Evolutionary conservation across 192 early-diverging fungal species (phyloP).

Genomic region (Phlyctochytrium planicorne): DNA sequence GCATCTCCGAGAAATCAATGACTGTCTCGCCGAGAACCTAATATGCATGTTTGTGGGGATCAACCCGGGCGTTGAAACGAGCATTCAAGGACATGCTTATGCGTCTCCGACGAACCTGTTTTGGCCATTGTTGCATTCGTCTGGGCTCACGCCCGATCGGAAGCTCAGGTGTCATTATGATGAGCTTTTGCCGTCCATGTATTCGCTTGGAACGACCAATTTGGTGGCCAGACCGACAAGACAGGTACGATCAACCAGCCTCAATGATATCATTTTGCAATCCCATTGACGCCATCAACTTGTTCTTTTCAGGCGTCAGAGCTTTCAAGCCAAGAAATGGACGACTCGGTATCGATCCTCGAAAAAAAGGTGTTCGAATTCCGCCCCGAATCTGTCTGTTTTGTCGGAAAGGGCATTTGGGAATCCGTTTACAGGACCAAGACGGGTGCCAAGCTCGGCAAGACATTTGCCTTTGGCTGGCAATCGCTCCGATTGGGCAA

Average conservation of each 20-base stretch:
- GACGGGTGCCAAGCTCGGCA: slow-evolving; percentile 18
- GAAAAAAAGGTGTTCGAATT: slow-evolving; percentile 11
- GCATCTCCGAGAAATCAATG: slow-evolving; percentile 14
- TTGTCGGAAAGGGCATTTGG: slow-evolving; percentile 33
- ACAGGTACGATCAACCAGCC: neutral
- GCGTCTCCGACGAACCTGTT: neutral
- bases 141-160: slow-evolving; percentile 1
- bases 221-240: slow-evolving; percentile 24
- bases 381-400: slow-evolving; percentile 21
- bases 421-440: slow-evolving; percentile 9
- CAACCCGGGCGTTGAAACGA: slow-evolving; percentile 19
- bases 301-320: neutral
- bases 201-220: slow-evolving; percentile 24
- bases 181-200: slow-evolving; percentile 16
- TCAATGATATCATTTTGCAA: no score
- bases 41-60: slow-evolving; percentile 29
- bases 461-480: slow-evolving; percentile 27
- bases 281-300: no score
- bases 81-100: slow-evolving; percentile 26
- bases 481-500: slow-evolving; percentile 4
- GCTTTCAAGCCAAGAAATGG: neutral
- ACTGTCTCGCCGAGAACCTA: slow-evolving; percentile 14
- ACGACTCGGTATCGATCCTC: slow-evolving; percentile 14
- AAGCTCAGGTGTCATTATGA: neutral
- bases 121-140: neutral